Evolutionary conservation across 2,329 filamentous ascomycete genomes (phyloP), one percentile per base, ranked within the genome.

Genomic region (Huntiella abstrusa): DNA sequence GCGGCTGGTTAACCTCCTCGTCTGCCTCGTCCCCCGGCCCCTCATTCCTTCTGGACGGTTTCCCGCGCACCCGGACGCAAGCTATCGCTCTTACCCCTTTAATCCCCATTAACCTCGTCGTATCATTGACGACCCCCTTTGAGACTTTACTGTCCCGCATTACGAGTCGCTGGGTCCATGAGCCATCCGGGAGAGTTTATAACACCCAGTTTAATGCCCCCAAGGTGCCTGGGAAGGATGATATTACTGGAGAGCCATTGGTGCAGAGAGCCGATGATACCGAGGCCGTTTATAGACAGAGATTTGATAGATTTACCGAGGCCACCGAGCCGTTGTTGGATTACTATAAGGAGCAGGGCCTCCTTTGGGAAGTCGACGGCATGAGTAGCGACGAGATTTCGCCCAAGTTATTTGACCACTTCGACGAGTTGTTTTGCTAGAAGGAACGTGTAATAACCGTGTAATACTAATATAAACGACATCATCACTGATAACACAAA

Each of bases 21-120:
- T 62, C 46, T 66, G 69, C 40, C 76, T 78, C 42, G 72, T 91
- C 37, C 71, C 82, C 86, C 0, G 67, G 75, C 1, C 85, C 86
- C 6, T 94, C 86, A 1, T 96, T 95, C 61, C 82, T 98, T 52
- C 80, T 98, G 45, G 91, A 98, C 59, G 91, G 91, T 12, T 98
- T 96, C 62, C 91, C 91, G 2, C 81, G 91, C 53, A 98, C 84
- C 5, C 81, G 83, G 1, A 59, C 67, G 3, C 91, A 98, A 63
- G 91, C 87, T 22, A 61, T 65, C 37, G 78, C 78, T 48, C 72
- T 96, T 41, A 86, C 93, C 58, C 65, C 67, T 40, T 70, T 95
- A 33, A 74, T 96, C 32, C 86, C 88, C n/a, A 87, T 98, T 60
- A 98, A 98, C 62, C 73, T 95, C 51, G 91, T 86, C 42, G 80